Evolutionary conservation across 139 green algal genomes (phyloP), one percentile per base, ranked within the genome.

Genomic region (Diplosphaera chodatii): DNA sequence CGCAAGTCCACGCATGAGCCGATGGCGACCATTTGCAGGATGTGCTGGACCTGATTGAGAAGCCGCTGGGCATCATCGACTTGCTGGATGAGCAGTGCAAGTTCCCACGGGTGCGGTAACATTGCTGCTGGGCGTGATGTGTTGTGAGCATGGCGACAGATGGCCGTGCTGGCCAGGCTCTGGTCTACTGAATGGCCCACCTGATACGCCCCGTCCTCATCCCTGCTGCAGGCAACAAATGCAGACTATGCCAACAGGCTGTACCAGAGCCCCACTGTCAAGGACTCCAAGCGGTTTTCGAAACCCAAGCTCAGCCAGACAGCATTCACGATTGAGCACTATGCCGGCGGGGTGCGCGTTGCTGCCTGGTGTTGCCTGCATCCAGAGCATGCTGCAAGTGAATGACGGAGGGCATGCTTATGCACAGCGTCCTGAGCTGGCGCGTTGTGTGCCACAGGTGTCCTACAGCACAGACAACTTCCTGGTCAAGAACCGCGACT

Each of bases 1-100:
- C n/a, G n/a, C n/a, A n/a, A n/a, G n/a, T n/a, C n/a, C n/a, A n/a
- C n/a, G n/a, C n/a, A n/a, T n/a, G n/a, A n/a, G n/a, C n/a, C n/a
- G n/a, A n/a, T n/a, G n/a, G n/a, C n/a, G n/a, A n/a, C n/a, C n/a
- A n/a, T n/a, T n/a, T 48, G 48, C 82, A 88, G 82, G 95, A 98
- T 69, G 90, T 98, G 78, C 84, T 99, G 67, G 95, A 99, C 73
- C 83, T 99, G 41, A 96, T 99, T 37, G 91, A 97, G 85, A 82
- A 79, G 75, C 70, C 78, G 3, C 63, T 90, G 64, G 95, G 95
- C 28, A 86, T 99, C n/a, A 83, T 99, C 40, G 89, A 97, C 76
- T 67, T 97, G 28, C 82, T 99, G 76, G 95, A 99, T 80, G 95
- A 99, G 85, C 67, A 80, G 32, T 98, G 92, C 89, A 78, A 87